phyloP scores from a whole-genome alignment of 2,329 filamentous ascomycete species.

The Penicillium brevicompactum region DNA sequence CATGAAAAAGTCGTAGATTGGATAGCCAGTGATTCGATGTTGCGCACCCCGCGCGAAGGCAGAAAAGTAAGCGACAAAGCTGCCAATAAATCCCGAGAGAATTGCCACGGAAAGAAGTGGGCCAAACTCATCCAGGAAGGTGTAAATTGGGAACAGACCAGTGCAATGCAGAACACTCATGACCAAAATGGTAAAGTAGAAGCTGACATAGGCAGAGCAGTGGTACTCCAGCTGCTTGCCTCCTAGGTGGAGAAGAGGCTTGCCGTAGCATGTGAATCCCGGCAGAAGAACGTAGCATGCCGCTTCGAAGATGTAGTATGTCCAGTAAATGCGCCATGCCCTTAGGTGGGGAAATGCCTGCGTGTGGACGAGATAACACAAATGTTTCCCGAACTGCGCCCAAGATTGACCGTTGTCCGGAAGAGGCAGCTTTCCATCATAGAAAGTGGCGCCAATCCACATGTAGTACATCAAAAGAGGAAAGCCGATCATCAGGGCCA shows the following conservation, averaged over 20 bases:
- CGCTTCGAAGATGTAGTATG: constrained; percentile 81
- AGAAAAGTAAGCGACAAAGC: constrained; percentile 82
- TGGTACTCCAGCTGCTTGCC: constrained; percentile 89
- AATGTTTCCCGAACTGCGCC: constrained; percentile 68
- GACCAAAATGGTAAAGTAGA: constrained; percentile 79
- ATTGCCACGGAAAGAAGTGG: constrained; percentile 91
- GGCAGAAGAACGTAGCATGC: constrained; percentile 82
- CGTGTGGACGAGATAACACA: constrained; percentile 72
- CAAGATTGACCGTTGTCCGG: constrained; percentile 66
- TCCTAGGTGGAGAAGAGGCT: constrained; percentile 77
- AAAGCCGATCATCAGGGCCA: constrained; percentile 84
- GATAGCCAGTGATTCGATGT: constrained; percentile 85
- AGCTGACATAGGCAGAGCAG: constrained; percentile 83
- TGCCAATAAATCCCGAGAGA: constrained; percentile 79
- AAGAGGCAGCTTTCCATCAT: constrained; percentile 76
- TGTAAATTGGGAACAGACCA: constrained; percentile 83
- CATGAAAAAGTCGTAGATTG: constrained; percentile 87
- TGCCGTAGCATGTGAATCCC: constrained; percentile 83
- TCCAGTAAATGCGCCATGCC: constrained; percentile 94
- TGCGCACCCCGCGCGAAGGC: constrained; percentile 76
- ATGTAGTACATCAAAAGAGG: constrained; percentile 97
- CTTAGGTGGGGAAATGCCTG: constrained; percentile 78
- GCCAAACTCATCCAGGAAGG: constrained; percentile 90
- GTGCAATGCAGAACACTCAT: constrained; percentile 73
- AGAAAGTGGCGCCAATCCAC: constrained; percentile 94